Evolutionary conservation across 208 protist species (phyloP).

Genomic region (Acanthamoeba triangularis): DNA sequence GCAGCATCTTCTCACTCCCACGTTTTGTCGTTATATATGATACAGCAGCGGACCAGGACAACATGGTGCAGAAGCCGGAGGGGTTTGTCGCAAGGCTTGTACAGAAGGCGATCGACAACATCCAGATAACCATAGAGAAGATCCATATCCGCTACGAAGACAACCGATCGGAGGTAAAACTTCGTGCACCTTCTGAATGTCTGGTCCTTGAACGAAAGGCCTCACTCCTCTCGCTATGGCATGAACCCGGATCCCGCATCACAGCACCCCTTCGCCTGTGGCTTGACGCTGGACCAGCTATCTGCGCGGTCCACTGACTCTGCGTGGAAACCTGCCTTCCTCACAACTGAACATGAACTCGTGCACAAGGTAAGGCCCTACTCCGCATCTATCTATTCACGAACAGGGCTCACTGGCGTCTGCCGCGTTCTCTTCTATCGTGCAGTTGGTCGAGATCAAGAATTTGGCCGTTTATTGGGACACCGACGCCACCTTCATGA

Average conservation of each 20-base stretch:
- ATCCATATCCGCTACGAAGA: conserved; percentile 87
- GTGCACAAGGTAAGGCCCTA: conserved; percentile 80
- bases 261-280: conserved; percentile 78
- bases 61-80: conserved; percentile 43
- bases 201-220: not conserved
- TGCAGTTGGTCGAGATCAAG: conserved; percentile 67
- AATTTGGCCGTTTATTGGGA: conserved; percentile 85
- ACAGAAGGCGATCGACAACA: conserved; percentile 83
- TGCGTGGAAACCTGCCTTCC: conserved; percentile 82
- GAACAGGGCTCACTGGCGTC: not conserved
- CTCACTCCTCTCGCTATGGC: not conserved
- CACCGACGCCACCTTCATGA: conserved; percentile 66
- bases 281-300: conserved; percentile 82
- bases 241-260: not conserved
- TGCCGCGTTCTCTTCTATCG: not conserved
- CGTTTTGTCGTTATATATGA: not conserved
- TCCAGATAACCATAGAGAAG: conserved; percentile 84
- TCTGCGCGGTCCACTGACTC: conserved; percentile 82
- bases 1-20: not conserved
- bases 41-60: conserved; percentile 9
- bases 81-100: conserved; percentile 61
- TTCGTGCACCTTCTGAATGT: not conserved
- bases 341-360: conserved; percentile 73
- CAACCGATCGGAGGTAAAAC: conserved; percentile 27
- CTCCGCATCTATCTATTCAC: not conserved